These are phyloP conservation scores for Calonectria montana DNA, from an alignment of 2,329 filamentous ascomycete species.

Conservation along the genomic window DNA sequence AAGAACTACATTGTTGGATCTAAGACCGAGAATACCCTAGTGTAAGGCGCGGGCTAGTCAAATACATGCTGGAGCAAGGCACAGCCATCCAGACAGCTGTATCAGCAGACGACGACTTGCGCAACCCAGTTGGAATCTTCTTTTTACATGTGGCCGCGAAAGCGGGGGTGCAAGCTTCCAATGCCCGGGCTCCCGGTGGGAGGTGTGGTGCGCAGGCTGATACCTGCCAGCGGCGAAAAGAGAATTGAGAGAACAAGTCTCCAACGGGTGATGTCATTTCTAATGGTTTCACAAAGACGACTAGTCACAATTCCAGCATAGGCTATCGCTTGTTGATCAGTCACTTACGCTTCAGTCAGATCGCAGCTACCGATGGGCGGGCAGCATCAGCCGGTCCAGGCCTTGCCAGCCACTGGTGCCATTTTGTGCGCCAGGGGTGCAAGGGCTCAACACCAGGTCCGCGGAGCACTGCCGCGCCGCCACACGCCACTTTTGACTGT, in stretches of 20 bases:
- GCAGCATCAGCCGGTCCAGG: conserved; percentile 4
- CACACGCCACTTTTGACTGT: not conserved
- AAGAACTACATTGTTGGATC: conserved; percentile 10
- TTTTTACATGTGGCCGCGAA: not conserved
- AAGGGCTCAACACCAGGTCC: not conserved
- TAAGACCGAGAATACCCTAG: conserved; percentile 1
- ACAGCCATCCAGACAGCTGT: conserved; percentile 4
- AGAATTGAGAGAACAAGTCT: not conserved
- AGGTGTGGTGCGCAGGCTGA: conserved; percentile 5
- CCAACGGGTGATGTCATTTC: conserved; percentile 3
- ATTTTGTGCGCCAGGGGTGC: not conserved
- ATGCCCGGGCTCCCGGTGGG: not conserved
- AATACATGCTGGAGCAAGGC: conserved; percentile 4
- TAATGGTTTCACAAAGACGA: conserved; percentile 4
- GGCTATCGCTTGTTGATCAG: conserved; percentile 10
- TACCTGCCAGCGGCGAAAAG: not conserved
- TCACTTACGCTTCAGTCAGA: conserved; percentile 7
- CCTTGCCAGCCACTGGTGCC: not conserved
- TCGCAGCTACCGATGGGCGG: conserved; percentile 4
- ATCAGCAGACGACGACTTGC: conserved; percentile 1
- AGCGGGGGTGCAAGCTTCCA: conserved; percentile 4
- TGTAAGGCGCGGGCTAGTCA: conserved; percentile 1
- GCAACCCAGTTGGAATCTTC: not conserved
- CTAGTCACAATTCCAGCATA: conserved; percentile 2
- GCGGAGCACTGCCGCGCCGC: not conserved